These are phyloP conservation scores for Pythium myriotylum DNA, from an alignment of 352 stramenopile genomes.

Conservation along the genomic window DNA sequence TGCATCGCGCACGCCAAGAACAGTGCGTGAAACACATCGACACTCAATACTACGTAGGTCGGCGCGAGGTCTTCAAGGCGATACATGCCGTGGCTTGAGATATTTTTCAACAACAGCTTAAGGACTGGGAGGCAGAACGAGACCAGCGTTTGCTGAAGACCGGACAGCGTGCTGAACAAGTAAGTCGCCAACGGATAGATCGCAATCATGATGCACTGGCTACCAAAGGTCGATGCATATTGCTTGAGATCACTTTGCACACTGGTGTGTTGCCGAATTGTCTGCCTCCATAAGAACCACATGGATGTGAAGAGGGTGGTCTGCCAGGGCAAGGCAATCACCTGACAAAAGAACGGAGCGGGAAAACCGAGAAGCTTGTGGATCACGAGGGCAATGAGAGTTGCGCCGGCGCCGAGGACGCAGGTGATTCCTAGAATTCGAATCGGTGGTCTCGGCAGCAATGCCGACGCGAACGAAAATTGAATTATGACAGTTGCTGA, in stretches of 20 bases:
- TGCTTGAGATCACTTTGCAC: not conserved
- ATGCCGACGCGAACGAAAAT: not conserved
- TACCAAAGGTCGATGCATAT: not conserved
- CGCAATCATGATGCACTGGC: not conserved
- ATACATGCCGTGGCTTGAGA: slow-evolving; percentile 21
- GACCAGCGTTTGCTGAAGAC: slow-evolving; percentile 1
- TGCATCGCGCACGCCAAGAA: slow-evolving; percentile 27
- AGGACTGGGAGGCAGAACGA: slow-evolving; percentile 34
- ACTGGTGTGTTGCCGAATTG: not conserved
- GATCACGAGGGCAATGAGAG: not conserved
- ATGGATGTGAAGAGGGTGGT: slow-evolving; percentile 13
- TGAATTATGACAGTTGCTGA: not conserved
- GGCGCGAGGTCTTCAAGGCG: slow-evolving; percentile 33
- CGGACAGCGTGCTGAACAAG: slow-evolving; percentile 9
- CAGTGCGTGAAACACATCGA: slow-evolving; percentile 27
- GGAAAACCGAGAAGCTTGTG: slow-evolving; percentile 9
- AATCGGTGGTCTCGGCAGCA: not conserved
- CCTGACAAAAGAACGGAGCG: slow-evolving; percentile 16
- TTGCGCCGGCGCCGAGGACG: not conserved
- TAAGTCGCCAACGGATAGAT: slow-evolving; percentile 13
- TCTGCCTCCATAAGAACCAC: slow-evolving; percentile 4
- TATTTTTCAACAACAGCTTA: slow-evolving; percentile 43
- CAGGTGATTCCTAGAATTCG: not conserved
- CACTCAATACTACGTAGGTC: slow-evolving; percentile 10
- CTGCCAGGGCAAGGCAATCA: slow-evolving; percentile 26